Conservation (phyloP, 225 moss, liverwort and hornwort genomes). For the Asterella californica region DNA sequence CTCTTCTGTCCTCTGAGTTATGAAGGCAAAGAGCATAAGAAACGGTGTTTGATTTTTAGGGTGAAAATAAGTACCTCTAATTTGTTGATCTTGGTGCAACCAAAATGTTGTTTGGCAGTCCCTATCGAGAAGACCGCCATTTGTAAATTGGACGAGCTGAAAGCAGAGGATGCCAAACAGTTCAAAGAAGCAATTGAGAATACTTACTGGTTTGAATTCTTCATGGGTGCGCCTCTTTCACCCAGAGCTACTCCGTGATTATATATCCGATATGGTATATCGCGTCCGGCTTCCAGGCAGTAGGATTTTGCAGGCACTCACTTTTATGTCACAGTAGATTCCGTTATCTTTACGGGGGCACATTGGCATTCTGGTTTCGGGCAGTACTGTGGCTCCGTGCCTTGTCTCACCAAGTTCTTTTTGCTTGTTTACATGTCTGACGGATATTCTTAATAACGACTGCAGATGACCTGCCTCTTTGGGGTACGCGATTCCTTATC, state of each 20-base stretch:
- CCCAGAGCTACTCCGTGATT: neutral
- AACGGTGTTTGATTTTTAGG: neutral
- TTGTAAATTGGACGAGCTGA: slow-evolving; percentile 57
- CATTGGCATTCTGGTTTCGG: neutral
- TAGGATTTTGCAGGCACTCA: neutral
- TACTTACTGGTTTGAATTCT: slow-evolving; percentile 97
- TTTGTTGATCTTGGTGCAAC: neutral
- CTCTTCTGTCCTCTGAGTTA: neutral
- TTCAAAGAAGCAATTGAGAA: slow-evolving; percentile 71
- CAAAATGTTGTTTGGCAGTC: slow-evolving; percentile 40
- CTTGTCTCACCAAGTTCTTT: slow-evolving; percentile 6
- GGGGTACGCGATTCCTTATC: slow-evolving; percentile 56
- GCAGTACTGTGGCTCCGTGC: neutral
- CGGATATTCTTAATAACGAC: neutral
- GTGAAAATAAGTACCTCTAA: neutral
- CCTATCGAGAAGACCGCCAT: slow-evolving; percentile 64
- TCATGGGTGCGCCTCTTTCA: slow-evolving; percentile 63
- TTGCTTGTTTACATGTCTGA: slow-evolving; percentile 18
- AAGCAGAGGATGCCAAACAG: slow-evolving; percentile 27
- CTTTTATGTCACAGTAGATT: neutral
- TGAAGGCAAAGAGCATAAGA: too few species aligned
- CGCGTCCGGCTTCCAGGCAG: neutral
- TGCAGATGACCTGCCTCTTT: slow-evolving; percentile 96
- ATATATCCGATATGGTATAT: neutral
- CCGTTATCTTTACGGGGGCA: neutral